Evolutionary conservation across 805 yeast genomes (phyloP).

Genomic region (Kurtzmaniella cleridarum): DNA sequence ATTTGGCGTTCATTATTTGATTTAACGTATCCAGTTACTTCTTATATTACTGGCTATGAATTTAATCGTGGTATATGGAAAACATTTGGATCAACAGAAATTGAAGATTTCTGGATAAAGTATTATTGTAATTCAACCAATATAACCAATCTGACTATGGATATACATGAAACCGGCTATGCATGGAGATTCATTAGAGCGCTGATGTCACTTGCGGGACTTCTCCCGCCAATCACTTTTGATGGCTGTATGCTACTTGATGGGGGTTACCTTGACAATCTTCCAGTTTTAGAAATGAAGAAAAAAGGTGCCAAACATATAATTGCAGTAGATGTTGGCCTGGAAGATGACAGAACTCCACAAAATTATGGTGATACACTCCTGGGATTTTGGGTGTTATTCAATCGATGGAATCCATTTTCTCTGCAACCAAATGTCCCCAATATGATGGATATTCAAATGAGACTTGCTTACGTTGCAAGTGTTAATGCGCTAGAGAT

Average conservation of each 20-base stretch:
- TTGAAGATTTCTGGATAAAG: constrained; percentile 93
- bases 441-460: constrained; percentile 90
- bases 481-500: constrained; percentile 88
- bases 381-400: constrained; percentile 86
- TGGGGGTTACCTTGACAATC: constrained; percentile 93
- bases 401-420: constrained; percentile 87
- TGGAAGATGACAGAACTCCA: constrained; percentile 86
- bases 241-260: constrained; percentile 91
- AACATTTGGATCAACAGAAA: constrained; percentile 83
- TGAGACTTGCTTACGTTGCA: constrained; percentile 89
- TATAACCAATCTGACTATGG: constrained; percentile 93
- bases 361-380: constrained; percentile 89
- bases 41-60: constrained; percentile 96
- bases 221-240: constrained; percentile 82
- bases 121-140: constrained; percentile 90
- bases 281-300: constrained; percentile 91
- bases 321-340: constrained; percentile 94
- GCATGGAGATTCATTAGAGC: constrained; percentile 96
- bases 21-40: constrained; percentile 87
- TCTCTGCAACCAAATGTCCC: constrained; percentile 86
- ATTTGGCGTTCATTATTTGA: constrained; percentile 82
- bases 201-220: constrained; percentile 92
- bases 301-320: constrained; percentile 79
- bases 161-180: constrained; percentile 84
- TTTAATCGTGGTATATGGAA: constrained; percentile 98